Base-by-base conservation (phyloP, 2,329 filamentous ascomycete genomes). In the Setomelanomma holmii region DNA sequence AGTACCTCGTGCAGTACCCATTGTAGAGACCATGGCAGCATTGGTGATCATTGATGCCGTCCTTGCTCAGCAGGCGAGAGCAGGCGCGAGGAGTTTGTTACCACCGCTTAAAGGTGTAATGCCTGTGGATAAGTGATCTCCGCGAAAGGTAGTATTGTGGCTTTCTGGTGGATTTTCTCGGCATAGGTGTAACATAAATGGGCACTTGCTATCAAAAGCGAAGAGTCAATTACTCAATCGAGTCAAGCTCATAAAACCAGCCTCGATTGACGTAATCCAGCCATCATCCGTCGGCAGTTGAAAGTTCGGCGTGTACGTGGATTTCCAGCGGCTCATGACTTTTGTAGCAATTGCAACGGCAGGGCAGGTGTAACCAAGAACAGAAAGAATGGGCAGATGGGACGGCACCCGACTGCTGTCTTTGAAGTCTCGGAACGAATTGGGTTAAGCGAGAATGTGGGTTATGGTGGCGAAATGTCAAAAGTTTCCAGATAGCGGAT, bases 21-120 rank as follows among this genome's bases (percentile, higher is more conserved):
- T 95, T 50, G 90, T 95, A 3, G 93, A 98, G 81, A 86, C 88
- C 34, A 98, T 98, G 93, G 89, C 93, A 2, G 86, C 92, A 1
- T 77, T 98, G 53, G 89, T 91, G 4, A 80, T 97, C 50, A 92
- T 96, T 76, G 93, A 98, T 76, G 89, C 91, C 3, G 79, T 96
- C 56, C 82, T 96, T 81, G 88, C 89, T 41, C 93, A 97, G 80
- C 87, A 91, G 73, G 85, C 83, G 6, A 77, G 85, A 48, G 79
- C 67, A 40, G 60, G 66, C 36, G 69, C 72, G 7, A 61, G 72
- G 43, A 73, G 71, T 39, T 44, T 75, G 44, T 53, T 76, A 52
- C 71, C 73, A 4, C 74, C 76, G 8, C 66, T 78, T 30, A 69
- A 75, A 51, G 65, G 69, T 11, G 71, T 75, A 4, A 51, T 75